Evolutionary conservation across 371 early-diverging fungal genomes (phyloP), one percentile per base, ranked within the genome.

Genomic region (Spraguea lophii): DNA sequence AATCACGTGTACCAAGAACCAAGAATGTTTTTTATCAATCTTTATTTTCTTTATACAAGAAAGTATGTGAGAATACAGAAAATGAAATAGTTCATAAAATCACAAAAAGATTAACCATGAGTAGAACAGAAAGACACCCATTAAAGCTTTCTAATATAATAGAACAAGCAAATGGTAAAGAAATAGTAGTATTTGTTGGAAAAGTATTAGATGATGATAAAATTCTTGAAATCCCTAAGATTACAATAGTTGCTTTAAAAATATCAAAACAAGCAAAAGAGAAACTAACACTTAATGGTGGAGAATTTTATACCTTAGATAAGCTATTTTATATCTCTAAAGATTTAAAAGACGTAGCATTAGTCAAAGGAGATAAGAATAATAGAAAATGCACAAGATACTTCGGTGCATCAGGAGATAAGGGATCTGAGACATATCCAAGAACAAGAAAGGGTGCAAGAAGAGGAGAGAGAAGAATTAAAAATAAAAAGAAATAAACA

Each of bases 191-290:
- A 2, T 55, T 71, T 12, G 66, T 66, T 22, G 56, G 52, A 37
- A 71, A 71, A 42, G 55, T 71, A 2, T 52, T 71, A 30, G 72
- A 66, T 49, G 69, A 71, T 34, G 69, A 71, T 12, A 57, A 38
- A 30, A 16, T 66, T 9, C 43, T 71, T 22, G 54, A 36, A 19
- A 32, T 71, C n/a, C 66, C 68, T 13, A 32, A 35, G 3, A 61
- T 71, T 39, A 57, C 50, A 25, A 44, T 71, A 15, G 66, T 68
- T 19, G 62, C 63, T 43, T 43, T 71, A 16, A 24, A 63, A 16
- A 62, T 63, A 35, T 65, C 66, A 1, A 56, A 54, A 16, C 44
- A 46, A 27, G 70, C 58, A 12, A 49, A 59, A 51, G 56, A 51
- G 26, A 66, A 68, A 38, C 56, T 72, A 44, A 63, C 63, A 34